These are phyloP conservation scores for Thalassiosira exigua DNA, from an alignment of 352 stramenopile species.

Conservation along the genomic window DNA sequence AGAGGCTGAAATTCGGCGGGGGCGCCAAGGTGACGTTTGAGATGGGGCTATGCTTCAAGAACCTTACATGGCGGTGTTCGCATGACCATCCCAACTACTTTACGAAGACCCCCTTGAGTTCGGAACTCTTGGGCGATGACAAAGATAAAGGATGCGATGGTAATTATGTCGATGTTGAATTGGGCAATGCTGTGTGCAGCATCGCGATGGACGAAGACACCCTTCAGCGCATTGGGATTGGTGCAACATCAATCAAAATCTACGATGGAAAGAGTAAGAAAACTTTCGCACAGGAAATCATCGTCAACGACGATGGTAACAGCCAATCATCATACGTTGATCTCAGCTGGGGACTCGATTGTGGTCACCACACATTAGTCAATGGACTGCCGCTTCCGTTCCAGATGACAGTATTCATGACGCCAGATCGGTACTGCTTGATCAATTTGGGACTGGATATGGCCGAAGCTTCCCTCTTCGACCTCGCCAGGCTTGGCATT, in stretches of 20 bases:
- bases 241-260: slow-evolving; percentile 52
- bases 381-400: slow-evolving; percentile 73
- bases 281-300: slow-evolving; percentile 40
- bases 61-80: slow-evolving; percentile 56
- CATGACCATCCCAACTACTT: slow-evolving; percentile 65
- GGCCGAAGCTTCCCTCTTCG: slow-evolving; percentile 59
- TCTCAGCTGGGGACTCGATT: slow-evolving; percentile 73
- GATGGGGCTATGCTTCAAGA: slow-evolving; percentile 58
- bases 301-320: slow-evolving; percentile 18
- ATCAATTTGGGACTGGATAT: slow-evolving; percentile 80
- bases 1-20: slow-evolving; percentile 38
- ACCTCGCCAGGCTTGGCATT: slow-evolving; percentile 79
- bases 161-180: too few species aligned
- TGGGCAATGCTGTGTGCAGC: slow-evolving; percentile 61
- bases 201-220: slow-evolving; percentile 59
- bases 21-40: slow-evolving; percentile 43
- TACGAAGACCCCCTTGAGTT: slow-evolving; percentile 38
- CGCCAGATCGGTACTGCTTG: slow-evolving; percentile 72
- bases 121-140: too few species aligned
- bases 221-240: slow-evolving; percentile 51
- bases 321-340: slow-evolving; percentile 61
- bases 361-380: slow-evolving; percentile 65
- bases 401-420: slow-evolving; percentile 81
- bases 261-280: slow-evolving; percentile 30
- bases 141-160: too few species aligned